Base-by-base conservation (phyloP, 805 yeast species). In the Candida endomychidarum region DNA sequence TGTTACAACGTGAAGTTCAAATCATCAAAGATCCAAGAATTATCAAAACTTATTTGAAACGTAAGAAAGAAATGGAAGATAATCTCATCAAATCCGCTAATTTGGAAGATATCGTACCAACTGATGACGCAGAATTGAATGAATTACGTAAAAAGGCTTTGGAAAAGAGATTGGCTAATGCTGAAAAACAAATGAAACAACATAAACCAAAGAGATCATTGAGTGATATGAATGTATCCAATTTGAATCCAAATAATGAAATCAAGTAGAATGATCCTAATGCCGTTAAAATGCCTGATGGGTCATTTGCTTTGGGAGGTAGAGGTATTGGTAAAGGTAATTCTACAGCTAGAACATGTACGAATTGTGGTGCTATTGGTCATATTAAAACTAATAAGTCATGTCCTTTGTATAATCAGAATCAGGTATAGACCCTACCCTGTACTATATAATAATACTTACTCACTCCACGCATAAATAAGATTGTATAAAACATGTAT, bases 321-420 rank as follows among this genome's bases (percentile, higher is more conserved):
- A 81, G 80, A 50, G 85, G 86, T 17, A 77, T 77, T 29, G 87
- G 86, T 21, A 83, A 83, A 52, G 85, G 85, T 22, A 82, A 82
- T 52, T 73, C 82, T 21, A 80, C 79, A 4, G 82, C 84, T 7
- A 72, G 99, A 58, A 79, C 87, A 55, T 91, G 99, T 65, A 90
- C 95, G 3, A 83, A 93, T 0, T 91, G 99, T 72, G 98, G 98
- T 16, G 93, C 91, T 9, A 74, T 86, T 47, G 99, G 98, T 0
- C 99, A 91, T 60, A 91, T 91, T 46, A 77, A 93, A 58, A 91
- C 99, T 2, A 89, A 88, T 58, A 84, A 83, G 54, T 69, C 91
- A 2, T 91, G 99, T 65, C 99, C 98, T 11, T 74, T 89, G 76
- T 91, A 86, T 57, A 42, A 36, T 15, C 50, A 46, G 20, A 35